phyloP scores from a whole-genome alignment of 192 early-diverging fungal genomes.

The Podila epicladia region DNA sequence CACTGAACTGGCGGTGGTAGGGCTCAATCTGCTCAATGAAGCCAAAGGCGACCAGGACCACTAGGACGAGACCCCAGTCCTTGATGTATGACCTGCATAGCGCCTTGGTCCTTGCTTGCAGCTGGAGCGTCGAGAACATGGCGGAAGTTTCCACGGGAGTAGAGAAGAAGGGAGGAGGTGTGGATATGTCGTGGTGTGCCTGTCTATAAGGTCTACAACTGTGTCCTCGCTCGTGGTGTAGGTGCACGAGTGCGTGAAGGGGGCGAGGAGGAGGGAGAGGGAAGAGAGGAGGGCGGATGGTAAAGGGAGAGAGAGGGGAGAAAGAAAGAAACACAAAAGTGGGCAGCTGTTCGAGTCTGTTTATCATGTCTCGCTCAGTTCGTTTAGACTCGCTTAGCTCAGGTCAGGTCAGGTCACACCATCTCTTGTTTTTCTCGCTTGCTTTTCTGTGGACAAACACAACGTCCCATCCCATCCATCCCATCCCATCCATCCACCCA shows the following conservation, averaged over 20 bases:
- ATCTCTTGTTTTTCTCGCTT: too few relatives aligned
- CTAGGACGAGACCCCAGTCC: constrained; percentile 63
- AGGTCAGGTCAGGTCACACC: too few relatives aligned
- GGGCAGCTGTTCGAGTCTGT: too few relatives aligned
- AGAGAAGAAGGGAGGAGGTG: background rate
- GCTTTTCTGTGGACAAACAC: too few relatives aligned
- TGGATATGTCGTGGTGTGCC: background rate
- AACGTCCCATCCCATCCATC: too few relatives aligned
- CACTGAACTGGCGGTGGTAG: constrained; percentile 80
- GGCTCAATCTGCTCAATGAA: constrained; percentile 69
- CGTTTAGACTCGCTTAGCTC: too few relatives aligned
- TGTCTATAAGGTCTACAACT: background rate
- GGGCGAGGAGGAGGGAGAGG: too few relatives aligned
- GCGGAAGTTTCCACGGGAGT: background rate
- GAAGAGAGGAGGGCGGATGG: background rate
- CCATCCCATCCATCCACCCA: too few relatives aligned
- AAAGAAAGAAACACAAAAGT: background rate
- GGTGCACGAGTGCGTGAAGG: background rate
- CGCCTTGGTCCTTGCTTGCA: constrained; percentile 23
- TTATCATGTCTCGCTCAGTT: too few relatives aligned
- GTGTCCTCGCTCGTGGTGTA: too few relatives aligned
- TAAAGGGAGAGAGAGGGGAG: background rate
- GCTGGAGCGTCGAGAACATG: constrained; percentile 18
- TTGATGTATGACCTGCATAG: constrained; percentile 34
- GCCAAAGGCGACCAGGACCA: constrained; percentile 67